Evolutionary conservation across 139 green algal species (phyloP), one percentile per base, ranked within the genome.

Genomic region (Haematococcus lacustris): DNA sequence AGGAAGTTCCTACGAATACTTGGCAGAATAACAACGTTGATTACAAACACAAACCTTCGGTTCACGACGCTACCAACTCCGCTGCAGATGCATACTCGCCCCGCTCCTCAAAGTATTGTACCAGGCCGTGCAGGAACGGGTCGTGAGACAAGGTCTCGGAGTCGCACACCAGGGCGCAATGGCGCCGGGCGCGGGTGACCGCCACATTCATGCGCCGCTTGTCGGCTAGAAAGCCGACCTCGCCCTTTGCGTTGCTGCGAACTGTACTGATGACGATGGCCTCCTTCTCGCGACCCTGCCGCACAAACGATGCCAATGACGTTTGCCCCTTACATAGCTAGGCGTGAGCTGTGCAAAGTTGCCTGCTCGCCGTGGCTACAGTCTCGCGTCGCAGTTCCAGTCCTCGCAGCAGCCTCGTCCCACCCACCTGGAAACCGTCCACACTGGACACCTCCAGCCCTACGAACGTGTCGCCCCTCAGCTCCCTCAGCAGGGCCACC

Each of bases 351-450:
- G n/a, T n/a, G n/a, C n/a, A n/a, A n/a, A n/a, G n/a, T n/a, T n/a
- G n/a, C n/a, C n/a, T n/a, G n/a, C n/a, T n/a, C n/a, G n/a, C n/a
- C n/a, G n/a, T n/a, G n/a, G n/a, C n/a, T n/a, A n/a, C n/a, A n/a
- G n/a, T n/a, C n/a, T n/a, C n/a, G n/a, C n/a, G n/a, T n/a, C n/a
- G n/a, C n/a, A n/a, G n/a, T n/a, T n/a, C n/a, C n/a, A n/a, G n/a
- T n/a, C n/a, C n/a, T n/a, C n/a, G n/a, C n/a, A n/a, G n/a, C n/a
- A n/a, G n/a, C n/a, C n/a, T n/a, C n/a, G n/a, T n/a, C n/a, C n/a
- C n/a, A n/a, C n/a, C 13, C 64, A 82, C 89, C 80, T 97, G 93
- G 70, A 97, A 97, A 32, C 92, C 93, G 50, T 97, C 93, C 39
- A 97, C 93, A 1, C 85, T 91, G 61, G 71, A 86, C 39, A 97